These are phyloP conservation scores for Cyclotella baltica DNA, from an alignment of 108 stramenopile species.

Conservation along the genomic window DNA sequence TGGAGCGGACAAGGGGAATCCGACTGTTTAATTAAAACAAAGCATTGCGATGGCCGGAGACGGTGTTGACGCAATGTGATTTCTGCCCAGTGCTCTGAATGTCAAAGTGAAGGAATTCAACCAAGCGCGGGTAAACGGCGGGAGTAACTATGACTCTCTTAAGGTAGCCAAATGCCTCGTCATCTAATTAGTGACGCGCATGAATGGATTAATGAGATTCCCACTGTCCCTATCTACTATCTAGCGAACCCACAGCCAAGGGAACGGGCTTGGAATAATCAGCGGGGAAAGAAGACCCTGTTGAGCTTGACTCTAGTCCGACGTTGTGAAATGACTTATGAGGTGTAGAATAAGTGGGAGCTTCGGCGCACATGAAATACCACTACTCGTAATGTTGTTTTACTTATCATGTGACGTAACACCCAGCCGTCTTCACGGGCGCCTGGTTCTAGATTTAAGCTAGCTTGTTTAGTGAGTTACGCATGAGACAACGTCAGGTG, in stretches of 20 bases:
- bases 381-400: slow-evolving; percentile 98
- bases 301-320: slow-evolving; percentile 98
- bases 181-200: slow-evolving; percentile 92
- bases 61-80: slow-evolving; percentile 92
- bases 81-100: slow-evolving; percentile 92
- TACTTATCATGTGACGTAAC: slow-evolving; percentile 94
- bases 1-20: slow-evolving; percentile 92
- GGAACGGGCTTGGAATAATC: slow-evolving; percentile 94
- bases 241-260: slow-evolving; percentile 97
- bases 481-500: slow-evolving; percentile 95
- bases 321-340: slow-evolving; percentile 97
- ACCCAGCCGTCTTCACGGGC: slow-evolving; percentile 81
- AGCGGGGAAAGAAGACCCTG: slow-evolving; percentile 97
- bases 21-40: slow-evolving; percentile 93
- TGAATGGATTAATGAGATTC: slow-evolving; percentile 93
- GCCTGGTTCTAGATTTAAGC: slow-evolving; percentile 84
- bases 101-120: slow-evolving; percentile 91
- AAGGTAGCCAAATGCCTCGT: slow-evolving; percentile 96
- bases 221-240: slow-evolving; percentile 97
- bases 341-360: slow-evolving; percentile 98
- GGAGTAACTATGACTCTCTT: slow-evolving; percentile 98
- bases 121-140: slow-evolving; percentile 90
- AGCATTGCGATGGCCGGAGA: slow-evolving; percentile 88
- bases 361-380: slow-evolving; percentile 93
- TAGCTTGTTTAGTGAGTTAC: slow-evolving; percentile 67